A percentile compares a stretch with the other conserved stretches of the same genome.
These are phyloP conservation scores for Amanita phalloides DNA, from an alignment of 768 basidiomycete species.

Conservation along the genomic window DNA sequence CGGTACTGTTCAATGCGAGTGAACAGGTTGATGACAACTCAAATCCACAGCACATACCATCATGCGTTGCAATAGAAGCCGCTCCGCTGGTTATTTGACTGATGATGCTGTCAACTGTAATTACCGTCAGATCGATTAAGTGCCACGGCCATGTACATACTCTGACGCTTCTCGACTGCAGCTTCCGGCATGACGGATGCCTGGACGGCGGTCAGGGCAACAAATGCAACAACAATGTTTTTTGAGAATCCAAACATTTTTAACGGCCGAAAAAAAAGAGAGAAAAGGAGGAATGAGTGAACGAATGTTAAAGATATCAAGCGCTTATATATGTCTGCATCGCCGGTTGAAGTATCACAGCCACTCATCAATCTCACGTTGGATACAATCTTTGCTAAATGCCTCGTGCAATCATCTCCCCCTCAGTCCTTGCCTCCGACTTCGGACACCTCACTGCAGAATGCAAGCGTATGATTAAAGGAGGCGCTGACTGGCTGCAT, in stretches of 20 bases:
- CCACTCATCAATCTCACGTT: background rate
- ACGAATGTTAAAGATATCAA: background rate
- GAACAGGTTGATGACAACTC: background rate
- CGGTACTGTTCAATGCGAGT: background rate
- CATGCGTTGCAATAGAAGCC: conserved; percentile 4
- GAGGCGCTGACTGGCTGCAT: conserved; percentile 95
- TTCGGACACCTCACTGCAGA: conserved; percentile 92
- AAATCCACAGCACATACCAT: background rate
- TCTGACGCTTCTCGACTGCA: conserved; percentile 29
- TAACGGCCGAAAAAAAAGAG: conserved; percentile 5
- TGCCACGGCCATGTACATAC: conserved; percentile 17
- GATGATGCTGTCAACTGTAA: conserved; percentile 12
- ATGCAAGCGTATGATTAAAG: conserved; percentile 93
- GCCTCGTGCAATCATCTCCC: conserved; percentile 89
- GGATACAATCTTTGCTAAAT: conserved; percentile 24
- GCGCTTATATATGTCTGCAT: background rate
- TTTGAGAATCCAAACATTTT: conserved; percentile 31
- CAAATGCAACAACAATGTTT: conserved; percentile 24
- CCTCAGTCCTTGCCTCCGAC: conserved; percentile 94
- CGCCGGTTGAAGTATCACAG: conserved; percentile 4
- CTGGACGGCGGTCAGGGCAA: conserved; percentile 24
- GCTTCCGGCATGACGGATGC: conserved; percentile 5
- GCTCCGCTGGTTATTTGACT: conserved; percentile 21
- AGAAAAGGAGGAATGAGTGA: conserved; percentile 10
- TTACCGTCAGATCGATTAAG: background rate